Percentiles rank a stretch among this genome's conserved stretches.
Evolutionary conservation across 306 rosid genomes (phyloP).

Genomic region (Cotoneaster glaucophyllus): DNA sequence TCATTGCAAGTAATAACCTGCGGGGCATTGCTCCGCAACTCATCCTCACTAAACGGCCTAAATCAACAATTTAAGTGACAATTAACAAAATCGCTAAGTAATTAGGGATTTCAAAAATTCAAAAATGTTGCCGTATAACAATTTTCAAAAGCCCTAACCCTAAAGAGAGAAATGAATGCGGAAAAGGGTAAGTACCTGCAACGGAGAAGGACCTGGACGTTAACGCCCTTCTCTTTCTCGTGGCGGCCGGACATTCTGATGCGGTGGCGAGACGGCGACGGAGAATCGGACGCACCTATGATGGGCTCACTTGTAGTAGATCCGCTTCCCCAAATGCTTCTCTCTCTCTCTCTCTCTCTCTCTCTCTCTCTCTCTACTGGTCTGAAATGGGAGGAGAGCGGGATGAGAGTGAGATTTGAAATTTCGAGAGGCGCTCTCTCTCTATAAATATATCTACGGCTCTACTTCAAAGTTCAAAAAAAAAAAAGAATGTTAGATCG

Average conservation of each 20-base stretch:
- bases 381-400: slow-evolving; percentile 29
- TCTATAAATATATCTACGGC: slow-evolving; percentile 36
- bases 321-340: slow-evolving; percentile 20
- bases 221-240: slow-evolving; percentile 91
- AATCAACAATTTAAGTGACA: not conserved
- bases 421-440: slow-evolving; percentile 39
- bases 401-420: slow-evolving; percentile 55
- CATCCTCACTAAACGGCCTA: slow-evolving; percentile 91
- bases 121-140: not conserved
- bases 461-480: not conserved
- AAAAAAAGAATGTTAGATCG: slow-evolving; percentile 18
- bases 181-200: slow-evolving; percentile 51
- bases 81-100: not conserved
- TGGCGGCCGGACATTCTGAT: slow-evolving; percentile 68
- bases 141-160: not conserved
- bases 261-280: slow-evolving; percentile 14
- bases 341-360: slow-evolving; percentile 1
- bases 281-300: slow-evolving; percentile 9
- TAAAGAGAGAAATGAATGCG: not conserved
- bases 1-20: slow-evolving; percentile 84
- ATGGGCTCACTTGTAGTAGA: slow-evolving; percentile 14
- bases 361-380: not conserved
- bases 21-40: slow-evolving; percentile 81
- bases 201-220: slow-evolving; percentile 92
- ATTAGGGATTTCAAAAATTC: not conserved